Conservation (phyloP, 2,329 filamentous ascomycete species). For the Fusarium coffeatum region DNA sequence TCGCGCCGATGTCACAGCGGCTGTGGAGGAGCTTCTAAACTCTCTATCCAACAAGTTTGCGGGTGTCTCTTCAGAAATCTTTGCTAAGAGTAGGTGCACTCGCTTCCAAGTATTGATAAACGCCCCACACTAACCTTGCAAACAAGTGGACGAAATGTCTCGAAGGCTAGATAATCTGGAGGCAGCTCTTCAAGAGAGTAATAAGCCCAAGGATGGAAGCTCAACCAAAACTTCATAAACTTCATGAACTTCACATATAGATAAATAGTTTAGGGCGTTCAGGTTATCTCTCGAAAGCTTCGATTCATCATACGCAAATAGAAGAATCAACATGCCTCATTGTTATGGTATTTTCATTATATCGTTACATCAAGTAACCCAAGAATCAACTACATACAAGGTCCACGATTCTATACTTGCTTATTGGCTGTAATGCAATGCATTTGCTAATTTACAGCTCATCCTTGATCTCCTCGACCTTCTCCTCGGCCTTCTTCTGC, state of each 20-base stretch:
- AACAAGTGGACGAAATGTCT: constrained; percentile 94
- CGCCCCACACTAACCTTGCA: constrained; percentile 26
- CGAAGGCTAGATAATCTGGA: constrained; percentile 86
- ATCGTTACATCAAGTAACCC: constrained; percentile 30
- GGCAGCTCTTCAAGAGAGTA: constrained; percentile 70
- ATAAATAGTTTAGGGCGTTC: constrained; percentile 22
- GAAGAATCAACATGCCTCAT: constrained; percentile 14
- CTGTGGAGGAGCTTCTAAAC: constrained; percentile 88
- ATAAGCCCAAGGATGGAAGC: constrained; percentile 58
- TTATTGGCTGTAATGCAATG: constrained; percentile 18
- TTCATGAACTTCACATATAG: constrained; percentile 8
- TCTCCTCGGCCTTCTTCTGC: constrained; percentile 67
- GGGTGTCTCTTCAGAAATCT: constrained; percentile 85
- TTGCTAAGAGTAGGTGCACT: constrained; percentile 79
- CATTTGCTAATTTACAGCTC: constrained; percentile 51
- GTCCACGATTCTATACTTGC: constrained; percentile 23
- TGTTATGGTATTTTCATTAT: constrained; percentile 29
- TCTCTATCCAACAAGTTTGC: constrained; percentile 88
- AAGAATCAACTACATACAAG: constrained; percentile 39
- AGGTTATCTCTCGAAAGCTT: constrained; percentile 28
- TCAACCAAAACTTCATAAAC: constrained; percentile 54
- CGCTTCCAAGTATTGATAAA: too few relatives aligned
- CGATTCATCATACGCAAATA: constrained; percentile 24
- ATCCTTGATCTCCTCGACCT: constrained; percentile 68
- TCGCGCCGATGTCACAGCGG: constrained; percentile 75